Evolutionary conservation across 768 basidiomycete genomes (phyloP).

Genomic region (Cubamyces sp.): DNA sequence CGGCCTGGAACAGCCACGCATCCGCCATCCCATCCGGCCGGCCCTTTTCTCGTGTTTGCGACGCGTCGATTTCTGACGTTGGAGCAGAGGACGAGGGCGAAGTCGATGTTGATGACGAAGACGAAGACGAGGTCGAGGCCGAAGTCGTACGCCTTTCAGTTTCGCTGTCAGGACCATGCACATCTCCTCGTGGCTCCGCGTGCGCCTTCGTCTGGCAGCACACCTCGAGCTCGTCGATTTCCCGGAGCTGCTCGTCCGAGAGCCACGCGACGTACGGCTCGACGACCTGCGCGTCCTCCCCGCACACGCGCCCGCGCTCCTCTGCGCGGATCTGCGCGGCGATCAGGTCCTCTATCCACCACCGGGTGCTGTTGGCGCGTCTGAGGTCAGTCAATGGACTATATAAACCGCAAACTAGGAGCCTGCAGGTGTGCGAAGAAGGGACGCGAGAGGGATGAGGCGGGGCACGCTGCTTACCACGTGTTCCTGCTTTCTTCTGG

Average conservation of each 20-base stretch:
- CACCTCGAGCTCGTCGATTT: constrained; percentile 3
- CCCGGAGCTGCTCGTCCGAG: constrained; percentile 1
- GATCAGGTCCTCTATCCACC: constrained; percentile 12
- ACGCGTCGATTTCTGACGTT: no score
- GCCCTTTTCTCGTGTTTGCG: background rate
- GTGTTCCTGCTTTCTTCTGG: background rate
- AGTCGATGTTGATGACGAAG: no score
- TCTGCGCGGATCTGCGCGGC: background rate
- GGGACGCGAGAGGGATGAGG: no score
- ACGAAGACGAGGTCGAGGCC: no score
- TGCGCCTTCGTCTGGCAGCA: background rate
- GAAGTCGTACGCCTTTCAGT: no score
- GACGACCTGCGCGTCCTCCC: constrained; percentile 11
- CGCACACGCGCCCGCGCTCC: background rate
- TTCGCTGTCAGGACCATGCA: no score
- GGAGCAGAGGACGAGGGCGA: no score
- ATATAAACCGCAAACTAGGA: no score
- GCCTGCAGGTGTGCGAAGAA: no score
- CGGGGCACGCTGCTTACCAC: constrained; percentile 5
- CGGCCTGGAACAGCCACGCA: constrained; percentile 2
- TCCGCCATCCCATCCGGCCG: background rate
- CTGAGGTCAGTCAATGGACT: background rate
- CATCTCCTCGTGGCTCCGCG: background rate
- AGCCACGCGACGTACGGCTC: constrained; percentile 6
- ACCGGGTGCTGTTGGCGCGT: background rate